A percentile compares a stretch with the other conserved stretches of the same genome.
These are phyloP conservation scores for Capsella rubella DNA, from an alignment of 441 rosid species.

Conservation along the genomic window DNA sequence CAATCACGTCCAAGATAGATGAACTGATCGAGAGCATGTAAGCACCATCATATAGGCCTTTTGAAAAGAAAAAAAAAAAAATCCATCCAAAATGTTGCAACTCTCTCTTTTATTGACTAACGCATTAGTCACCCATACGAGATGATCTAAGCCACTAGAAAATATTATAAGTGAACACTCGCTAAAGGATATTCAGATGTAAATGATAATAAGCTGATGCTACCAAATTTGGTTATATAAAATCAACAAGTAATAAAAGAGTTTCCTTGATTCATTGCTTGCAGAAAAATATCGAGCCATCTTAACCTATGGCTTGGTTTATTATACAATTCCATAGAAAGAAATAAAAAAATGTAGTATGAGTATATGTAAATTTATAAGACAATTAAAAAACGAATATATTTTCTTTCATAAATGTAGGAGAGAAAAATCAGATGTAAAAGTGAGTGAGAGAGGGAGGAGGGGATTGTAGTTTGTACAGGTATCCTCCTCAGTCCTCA, in stretches of 20 bases:
- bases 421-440: conserved; percentile 29
- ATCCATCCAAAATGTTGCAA: conserved; percentile 6
- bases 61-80: neutral
- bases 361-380: neutral
- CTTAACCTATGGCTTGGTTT: neutral
- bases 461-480: conserved; percentile 14
- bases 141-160: neutral
- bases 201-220: too few species aligned
- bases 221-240: neutral
- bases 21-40: conserved; percentile 28
- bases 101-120: neutral
- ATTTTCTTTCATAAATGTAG: conserved; percentile 39
- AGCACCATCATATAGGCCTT: conserved; percentile 22
- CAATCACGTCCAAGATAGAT: conserved; percentile 9
- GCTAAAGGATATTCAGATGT: neutral
- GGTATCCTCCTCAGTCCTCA: conserved; percentile 3
- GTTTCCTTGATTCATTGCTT: too few species aligned
- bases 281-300: neutral
- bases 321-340: neutral
- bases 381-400: conserved; percentile 2
- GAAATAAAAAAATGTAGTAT: neutral
- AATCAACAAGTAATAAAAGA: neutral
- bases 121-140: too few species aligned
- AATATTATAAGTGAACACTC: neutral
- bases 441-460: conserved; percentile 27